Conservation (phyloP, 306 rosid genomes). For the Quercus robur region DNA sequence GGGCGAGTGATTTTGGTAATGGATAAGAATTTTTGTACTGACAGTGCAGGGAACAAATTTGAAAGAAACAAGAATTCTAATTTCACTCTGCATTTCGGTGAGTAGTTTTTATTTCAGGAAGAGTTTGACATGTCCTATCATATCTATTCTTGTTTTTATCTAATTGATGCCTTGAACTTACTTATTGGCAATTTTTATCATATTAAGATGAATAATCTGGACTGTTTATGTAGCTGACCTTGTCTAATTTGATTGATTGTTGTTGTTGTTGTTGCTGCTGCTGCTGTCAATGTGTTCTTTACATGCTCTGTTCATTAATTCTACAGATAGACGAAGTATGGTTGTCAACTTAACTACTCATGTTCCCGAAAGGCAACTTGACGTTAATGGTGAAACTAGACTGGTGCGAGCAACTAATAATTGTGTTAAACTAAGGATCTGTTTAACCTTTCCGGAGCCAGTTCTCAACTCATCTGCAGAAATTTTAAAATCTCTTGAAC, state of each 20-base stretch:
- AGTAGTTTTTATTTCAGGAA: slow-evolving; percentile 13
- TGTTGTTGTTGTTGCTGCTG: no score
- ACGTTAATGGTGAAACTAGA: slow-evolving; percentile 61
- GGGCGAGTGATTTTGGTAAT: no score
- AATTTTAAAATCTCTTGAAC: slow-evolving; percentile 34
- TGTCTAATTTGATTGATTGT: no score
- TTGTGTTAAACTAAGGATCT: slow-evolving; percentile 47
- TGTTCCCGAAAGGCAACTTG: slow-evolving; percentile 64
- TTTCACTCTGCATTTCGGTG: no score
- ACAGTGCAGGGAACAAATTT: no score
- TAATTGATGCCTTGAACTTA: not conserved
- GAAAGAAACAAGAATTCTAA: no score
- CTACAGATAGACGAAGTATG: slow-evolving; percentile 73
- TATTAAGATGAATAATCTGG: not conserved
- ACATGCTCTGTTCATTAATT: slow-evolving; percentile 20
- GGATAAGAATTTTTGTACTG: no score
- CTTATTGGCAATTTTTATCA: not conserved
- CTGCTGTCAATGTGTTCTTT: not conserved
- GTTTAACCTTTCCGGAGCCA: slow-evolving; percentile 69
- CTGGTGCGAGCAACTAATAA: slow-evolving; percentile 77
- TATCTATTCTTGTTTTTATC: not conserved
- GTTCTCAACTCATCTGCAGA: slow-evolving; percentile 74
- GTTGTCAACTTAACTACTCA: slow-evolving; percentile 55
- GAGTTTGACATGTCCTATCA: not conserved
- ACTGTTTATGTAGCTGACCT: not conserved